These are phyloP conservation scores for Trichoderma gracile DNA, from an alignment of 2,329 filamentous ascomycete genomes.

Conservation along the genomic window DNA sequence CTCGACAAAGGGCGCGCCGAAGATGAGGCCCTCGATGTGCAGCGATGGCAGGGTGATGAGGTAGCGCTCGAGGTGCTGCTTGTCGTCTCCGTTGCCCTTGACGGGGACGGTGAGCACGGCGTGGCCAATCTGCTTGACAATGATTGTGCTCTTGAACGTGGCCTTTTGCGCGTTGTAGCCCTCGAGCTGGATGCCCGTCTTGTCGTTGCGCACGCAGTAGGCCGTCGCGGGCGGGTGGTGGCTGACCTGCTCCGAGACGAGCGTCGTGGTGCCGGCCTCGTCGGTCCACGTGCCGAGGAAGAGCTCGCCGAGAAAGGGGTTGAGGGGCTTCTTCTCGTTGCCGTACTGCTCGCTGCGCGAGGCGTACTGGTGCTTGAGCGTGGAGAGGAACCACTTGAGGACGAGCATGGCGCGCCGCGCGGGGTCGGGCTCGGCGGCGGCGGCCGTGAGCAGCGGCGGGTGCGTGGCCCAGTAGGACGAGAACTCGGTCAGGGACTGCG, in stretches of 20 bases:
- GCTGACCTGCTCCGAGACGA: constrained; percentile 91
- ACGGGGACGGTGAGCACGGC: constrained; percentile 74
- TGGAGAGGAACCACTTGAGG: constrained; percentile 95
- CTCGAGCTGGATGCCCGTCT: constrained; percentile 74
- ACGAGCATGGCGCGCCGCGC: constrained; percentile 82
- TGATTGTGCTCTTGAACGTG: constrained; percentile 89
- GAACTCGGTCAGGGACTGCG: constrained; percentile 77
- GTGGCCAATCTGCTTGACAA: constrained; percentile 92
- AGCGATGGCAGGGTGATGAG: constrained; percentile 88
- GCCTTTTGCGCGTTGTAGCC: constrained; percentile 97
- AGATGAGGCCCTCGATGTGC: constrained; percentile 91
- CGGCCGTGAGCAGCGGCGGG: constrained; percentile 75
- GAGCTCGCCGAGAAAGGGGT: constrained; percentile 92
- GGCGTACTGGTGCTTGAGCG: constrained; percentile 82
- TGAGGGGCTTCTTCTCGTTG: constrained; percentile 96
- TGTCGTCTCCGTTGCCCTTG: constrained; percentile 33
- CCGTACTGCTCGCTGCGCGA: constrained; percentile 75
- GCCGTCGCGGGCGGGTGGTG: constrained; percentile 95
- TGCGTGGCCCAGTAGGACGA: constrained; percentile 83
- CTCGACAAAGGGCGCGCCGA: constrained; percentile 85
- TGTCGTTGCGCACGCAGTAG: constrained; percentile 85
- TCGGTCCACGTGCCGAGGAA: constrained; percentile 92
- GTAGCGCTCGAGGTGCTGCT: constrained; percentile 64
- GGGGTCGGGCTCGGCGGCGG: constrained; percentile 75
- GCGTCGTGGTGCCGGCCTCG: constrained; percentile 74